Evolutionary conservation across 805 yeast species (phyloP).

Genomic region (Yamadazyma takamatsuzukensis): DNA sequence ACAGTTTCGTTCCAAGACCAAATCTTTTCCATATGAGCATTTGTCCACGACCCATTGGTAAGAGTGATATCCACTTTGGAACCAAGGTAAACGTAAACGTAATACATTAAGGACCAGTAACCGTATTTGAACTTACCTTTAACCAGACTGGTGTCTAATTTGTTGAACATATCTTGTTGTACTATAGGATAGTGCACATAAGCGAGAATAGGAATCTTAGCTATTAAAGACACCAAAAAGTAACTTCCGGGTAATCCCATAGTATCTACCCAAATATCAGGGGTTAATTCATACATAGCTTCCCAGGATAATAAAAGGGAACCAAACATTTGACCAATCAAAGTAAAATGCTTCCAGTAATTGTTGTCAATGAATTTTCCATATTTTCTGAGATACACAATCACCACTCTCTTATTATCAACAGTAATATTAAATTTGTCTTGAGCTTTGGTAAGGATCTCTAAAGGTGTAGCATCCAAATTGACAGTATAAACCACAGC

Average conservation of each 20-base stretch:
- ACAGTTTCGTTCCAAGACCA: slow-evolving; percentile 49
- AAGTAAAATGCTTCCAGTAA: slow-evolving; percentile 76
- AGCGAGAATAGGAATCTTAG: slow-evolving; percentile 73
- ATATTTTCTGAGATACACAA: slow-evolving; percentile 52
- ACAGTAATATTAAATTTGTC: slow-evolving; percentile 53
- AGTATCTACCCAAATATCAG: slow-evolving; percentile 93
- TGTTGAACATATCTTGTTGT: slow-evolving; percentile 79
- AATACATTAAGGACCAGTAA: slow-evolving; percentile 73
- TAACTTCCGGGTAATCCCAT: slow-evolving; percentile 91
- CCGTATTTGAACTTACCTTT: slow-evolving; percentile 40
- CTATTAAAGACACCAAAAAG: slow-evolving; percentile 53
- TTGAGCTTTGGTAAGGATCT: slow-evolving; percentile 49
- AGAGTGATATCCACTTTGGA: slow-evolving; percentile 59
- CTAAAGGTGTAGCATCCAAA: slow-evolving; percentile 41
- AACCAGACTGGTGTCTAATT: too few relatives aligned
- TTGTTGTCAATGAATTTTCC: slow-evolving; percentile 63
- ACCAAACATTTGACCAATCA: slow-evolving; percentile 86
- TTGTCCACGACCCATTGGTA: slow-evolving; percentile 92
- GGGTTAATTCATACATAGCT: slow-evolving; percentile 64
- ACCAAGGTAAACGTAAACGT: slow-evolving; percentile 64
- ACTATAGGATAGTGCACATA: slow-evolving; percentile 96
- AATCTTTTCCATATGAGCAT: slow-evolving; percentile 60
- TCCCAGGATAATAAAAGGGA: slow-evolving; percentile 64
- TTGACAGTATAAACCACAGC: slow-evolving; percentile 76
- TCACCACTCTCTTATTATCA: slow-evolving; percentile 47